Conservation (phyloP, 2,329 filamentous ascomycete genomes). For the Dactylellina haptotyla region DNA sequence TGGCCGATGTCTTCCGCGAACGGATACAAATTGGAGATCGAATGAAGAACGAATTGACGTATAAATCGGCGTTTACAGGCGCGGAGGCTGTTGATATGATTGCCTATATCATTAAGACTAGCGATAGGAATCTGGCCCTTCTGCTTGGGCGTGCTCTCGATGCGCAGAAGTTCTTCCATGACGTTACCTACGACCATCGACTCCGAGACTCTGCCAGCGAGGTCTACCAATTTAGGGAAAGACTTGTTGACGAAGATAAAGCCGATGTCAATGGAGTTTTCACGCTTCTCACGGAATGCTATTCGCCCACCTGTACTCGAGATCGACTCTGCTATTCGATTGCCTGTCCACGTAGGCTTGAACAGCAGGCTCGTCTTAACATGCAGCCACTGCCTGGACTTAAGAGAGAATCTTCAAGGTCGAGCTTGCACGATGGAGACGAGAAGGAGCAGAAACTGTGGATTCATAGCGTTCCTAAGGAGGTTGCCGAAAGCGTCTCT, state of each 20-base stretch:
- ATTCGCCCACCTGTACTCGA: constrained; percentile 94
- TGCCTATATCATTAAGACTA: constrained; percentile 95
- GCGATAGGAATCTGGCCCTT: constrained; percentile 90
- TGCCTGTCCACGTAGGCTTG: constrained; percentile 88
- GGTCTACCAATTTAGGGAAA: constrained; percentile 94
- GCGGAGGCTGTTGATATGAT: constrained; percentile 95
- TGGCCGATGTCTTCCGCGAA: constrained; percentile 90
- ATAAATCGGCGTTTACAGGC: constrained; percentile 96
- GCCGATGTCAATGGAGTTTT: constrained; percentile 94
- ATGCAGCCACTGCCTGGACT: constrained; percentile 90
- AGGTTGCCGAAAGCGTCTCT: constrained; percentile 86
- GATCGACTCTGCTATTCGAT: constrained; percentile 98
- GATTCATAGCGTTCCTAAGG: constrained; percentile 98
- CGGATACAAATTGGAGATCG: constrained; percentile 86
- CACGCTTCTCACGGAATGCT: constrained; percentile 94
- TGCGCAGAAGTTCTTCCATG: constrained; percentile 98
- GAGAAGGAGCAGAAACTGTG: constrained; percentile 97
- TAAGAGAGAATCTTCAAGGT: constrained; percentile 74
- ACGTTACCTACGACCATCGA: constrained; percentile 97
- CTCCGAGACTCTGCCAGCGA: constrained; percentile 92
- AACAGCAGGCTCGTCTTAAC: constrained; percentile 94
- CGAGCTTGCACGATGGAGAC: constrained; percentile 84
- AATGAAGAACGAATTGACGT: constrained; percentile 95
- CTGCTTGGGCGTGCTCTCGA: constrained; percentile 90
- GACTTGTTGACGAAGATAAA: constrained; percentile 81